These are phyloP conservation scores for Globisporangium mamillatum DNA, from an alignment of 352 stramenopile species.

Conservation along the genomic window DNA sequence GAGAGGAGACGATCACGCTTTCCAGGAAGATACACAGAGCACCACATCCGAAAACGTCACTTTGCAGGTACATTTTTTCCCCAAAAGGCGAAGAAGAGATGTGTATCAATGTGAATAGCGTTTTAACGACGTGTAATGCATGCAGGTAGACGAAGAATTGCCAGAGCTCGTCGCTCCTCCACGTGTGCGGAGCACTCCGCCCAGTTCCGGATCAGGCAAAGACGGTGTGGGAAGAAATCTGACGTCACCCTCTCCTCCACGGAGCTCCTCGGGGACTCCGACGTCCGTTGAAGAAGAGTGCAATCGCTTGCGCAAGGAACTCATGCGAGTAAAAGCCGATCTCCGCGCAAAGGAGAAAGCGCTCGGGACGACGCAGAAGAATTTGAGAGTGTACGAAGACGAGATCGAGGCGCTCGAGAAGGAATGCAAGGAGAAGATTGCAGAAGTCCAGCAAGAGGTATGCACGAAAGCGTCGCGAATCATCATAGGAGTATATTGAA, in stretches of 20 bases:
- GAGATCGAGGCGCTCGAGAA: conserved; percentile 74
- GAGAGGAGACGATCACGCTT: neutral
- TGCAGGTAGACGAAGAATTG: neutral
- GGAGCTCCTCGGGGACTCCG: conserved; percentile 13
- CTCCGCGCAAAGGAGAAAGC: conserved; percentile 63
- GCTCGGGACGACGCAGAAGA: conserved; percentile 51
- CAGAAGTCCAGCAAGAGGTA: conserved; percentile 59
- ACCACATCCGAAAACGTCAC: neutral
- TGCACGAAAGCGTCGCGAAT: neutral
- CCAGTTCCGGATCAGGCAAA: conserved; percentile 31
- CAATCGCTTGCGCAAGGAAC: conserved; percentile 49
- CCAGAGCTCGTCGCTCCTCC: neutral
- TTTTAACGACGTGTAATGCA: neutral
- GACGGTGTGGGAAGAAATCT: conserved; percentile 26
- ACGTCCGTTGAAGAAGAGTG: conserved; percentile 26
- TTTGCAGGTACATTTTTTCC: neutral
- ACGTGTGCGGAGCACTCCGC: conserved; percentile 15
- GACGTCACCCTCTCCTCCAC: conserved; percentile 20
- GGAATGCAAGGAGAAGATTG: conserved; percentile 71
- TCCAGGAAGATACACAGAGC: conserved; percentile 5
- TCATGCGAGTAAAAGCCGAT: conserved; percentile 46
- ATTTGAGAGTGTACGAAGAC: conserved; percentile 63
- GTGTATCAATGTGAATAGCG: neutral
- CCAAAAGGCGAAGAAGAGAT: neutral
- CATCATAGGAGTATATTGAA: neutral